phyloP scores from a whole-genome alignment of 768 basidiomycete genomes.

The Leccinum incarnatum region DNA sequence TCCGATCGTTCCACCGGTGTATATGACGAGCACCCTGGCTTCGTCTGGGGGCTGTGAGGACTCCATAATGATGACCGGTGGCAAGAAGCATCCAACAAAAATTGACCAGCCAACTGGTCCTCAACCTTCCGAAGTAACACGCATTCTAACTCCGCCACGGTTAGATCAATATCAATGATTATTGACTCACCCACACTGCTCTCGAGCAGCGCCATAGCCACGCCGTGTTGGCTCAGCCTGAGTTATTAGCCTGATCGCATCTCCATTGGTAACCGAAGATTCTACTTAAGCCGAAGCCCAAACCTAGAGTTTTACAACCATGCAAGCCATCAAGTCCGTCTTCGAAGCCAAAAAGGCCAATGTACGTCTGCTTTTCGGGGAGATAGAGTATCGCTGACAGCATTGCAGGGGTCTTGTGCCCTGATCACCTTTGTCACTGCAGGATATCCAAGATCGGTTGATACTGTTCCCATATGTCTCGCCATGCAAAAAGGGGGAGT shows the following conservation, averaged over 20 bases:
- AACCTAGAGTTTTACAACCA: background rate
- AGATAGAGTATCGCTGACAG: conserved; percentile 4
- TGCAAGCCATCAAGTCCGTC: conserved; percentile 31
- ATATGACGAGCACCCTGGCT: conserved; percentile 80
- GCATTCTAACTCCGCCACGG: background rate
- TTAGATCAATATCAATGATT: background rate
- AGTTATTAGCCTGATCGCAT: too few relatives aligned
- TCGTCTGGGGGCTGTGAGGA: conserved; percentile 54
- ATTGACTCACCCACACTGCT: too few relatives aligned
- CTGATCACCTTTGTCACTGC: conserved; percentile 92
- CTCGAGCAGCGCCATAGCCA: too few relatives aligned
- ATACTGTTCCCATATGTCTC: conserved; percentile 84
- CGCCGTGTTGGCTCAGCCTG: too few relatives aligned
- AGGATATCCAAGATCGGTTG: conserved; percentile 76
- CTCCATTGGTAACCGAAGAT: background rate
- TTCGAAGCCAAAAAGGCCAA: conserved; percentile 26
- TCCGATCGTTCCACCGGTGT: conserved; percentile 89
- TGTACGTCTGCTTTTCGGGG: conserved; percentile 2
- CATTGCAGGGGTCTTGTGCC: conserved; percentile 42
- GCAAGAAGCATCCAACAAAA: background rate
- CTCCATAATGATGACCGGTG: conserved; percentile 43
- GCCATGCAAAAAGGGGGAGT: conserved; percentile 93
- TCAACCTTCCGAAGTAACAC: background rate
- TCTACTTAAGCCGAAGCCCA: background rate
- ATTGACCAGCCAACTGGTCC: background rate